phyloP scores from a whole-genome alignment of 768 basidiomycete genomes.

The Hygrophorus russula region DNA sequence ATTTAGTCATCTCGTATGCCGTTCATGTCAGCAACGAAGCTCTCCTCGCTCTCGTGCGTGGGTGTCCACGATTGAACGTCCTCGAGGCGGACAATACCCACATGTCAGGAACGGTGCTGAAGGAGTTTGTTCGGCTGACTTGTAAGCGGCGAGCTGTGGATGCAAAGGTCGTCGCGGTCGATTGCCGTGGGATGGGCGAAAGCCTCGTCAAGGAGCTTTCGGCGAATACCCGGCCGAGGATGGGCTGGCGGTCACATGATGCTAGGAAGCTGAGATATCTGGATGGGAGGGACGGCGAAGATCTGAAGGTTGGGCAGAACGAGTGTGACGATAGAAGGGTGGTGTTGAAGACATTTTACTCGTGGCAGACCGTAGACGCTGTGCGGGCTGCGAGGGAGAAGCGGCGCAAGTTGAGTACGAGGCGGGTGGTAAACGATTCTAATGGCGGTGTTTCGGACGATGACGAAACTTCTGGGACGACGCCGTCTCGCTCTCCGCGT shows the following conservation, averaged over 20 bases:
- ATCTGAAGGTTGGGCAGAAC: constrained; percentile 60
- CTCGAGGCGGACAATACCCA: constrained; percentile 77
- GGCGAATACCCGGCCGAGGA: constrained; percentile 48
- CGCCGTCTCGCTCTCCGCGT: constrained; percentile 10
- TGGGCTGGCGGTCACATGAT: constrained; percentile 67
- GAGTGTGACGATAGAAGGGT: constrained; percentile 69
- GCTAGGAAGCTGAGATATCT: constrained; percentile 60
- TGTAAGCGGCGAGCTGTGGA: constrained; percentile 35
- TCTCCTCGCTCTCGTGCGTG: constrained; percentile 49
- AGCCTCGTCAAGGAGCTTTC: constrained; percentile 49
- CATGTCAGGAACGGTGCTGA: constrained; percentile 48
- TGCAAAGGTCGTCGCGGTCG: constrained; percentile 57
- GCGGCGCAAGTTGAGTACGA: constrained; percentile 39
- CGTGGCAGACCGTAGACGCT: constrained; percentile 79
- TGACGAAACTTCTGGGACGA: constrained; percentile 21
- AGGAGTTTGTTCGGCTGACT: constrained; percentile 52
- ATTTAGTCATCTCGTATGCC: constrained; percentile 61
- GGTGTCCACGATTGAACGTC: constrained; percentile 47
- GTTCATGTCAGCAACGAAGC: constrained; percentile 52
- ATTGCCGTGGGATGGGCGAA: constrained; percentile 66
- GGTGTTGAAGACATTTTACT: constrained; percentile 75
- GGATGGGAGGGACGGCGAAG: constrained; percentile 60
- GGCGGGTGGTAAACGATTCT: constrained; percentile 30
- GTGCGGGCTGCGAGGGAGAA: constrained; percentile 59
- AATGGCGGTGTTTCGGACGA: constrained; percentile 20